Evolutionary conservation across 257 asterid genomes (phyloP).

Genomic region (Scutellaria minor): DNA sequence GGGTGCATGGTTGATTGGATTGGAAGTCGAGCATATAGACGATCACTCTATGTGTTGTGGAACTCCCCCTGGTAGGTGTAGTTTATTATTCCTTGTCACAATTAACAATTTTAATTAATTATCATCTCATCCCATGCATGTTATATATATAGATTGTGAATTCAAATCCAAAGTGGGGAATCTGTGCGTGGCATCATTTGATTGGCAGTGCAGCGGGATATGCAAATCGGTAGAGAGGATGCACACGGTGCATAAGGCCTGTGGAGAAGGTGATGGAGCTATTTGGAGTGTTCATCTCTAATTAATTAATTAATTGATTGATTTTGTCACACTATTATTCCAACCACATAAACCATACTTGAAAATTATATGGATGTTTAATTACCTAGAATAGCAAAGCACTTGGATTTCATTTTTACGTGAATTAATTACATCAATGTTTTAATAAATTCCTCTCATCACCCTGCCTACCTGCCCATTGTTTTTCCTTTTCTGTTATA

Average conservation of each 20-base stretch:
- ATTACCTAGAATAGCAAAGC: no score
- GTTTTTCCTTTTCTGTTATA: no score
- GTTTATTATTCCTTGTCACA: no score
- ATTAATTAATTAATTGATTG: neutral
- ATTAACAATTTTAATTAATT: no score
- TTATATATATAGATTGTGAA: slow-evolving; percentile 53
- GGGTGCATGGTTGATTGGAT: slow-evolving; percentile 83
- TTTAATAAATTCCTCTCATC: neutral
- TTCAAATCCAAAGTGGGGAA: slow-evolving; percentile 56
- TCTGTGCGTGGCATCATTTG: slow-evolving; percentile 75
- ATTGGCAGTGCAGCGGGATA: slow-evolving; percentile 85
- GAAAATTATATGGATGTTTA: no score
- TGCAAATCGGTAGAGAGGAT: slow-evolving; percentile 79
- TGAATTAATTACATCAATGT: no score
- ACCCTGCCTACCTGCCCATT: no score
- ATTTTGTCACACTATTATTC: neutral
- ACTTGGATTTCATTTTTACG: no score
- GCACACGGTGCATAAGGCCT: slow-evolving; percentile 61
- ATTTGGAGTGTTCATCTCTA: slow-evolving; percentile 55
- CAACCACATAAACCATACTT: neutral
- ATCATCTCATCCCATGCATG: no score
- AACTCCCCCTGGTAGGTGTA: slow-evolving; percentile 64
- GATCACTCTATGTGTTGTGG: slow-evolving; percentile 81
- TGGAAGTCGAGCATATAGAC: slow-evolving; percentile 80
- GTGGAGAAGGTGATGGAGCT: slow-evolving; percentile 75